phyloP scores from a whole-genome alignment of 2,329 filamentous ascomycete species.

The Monosporascus sp. region DNA sequence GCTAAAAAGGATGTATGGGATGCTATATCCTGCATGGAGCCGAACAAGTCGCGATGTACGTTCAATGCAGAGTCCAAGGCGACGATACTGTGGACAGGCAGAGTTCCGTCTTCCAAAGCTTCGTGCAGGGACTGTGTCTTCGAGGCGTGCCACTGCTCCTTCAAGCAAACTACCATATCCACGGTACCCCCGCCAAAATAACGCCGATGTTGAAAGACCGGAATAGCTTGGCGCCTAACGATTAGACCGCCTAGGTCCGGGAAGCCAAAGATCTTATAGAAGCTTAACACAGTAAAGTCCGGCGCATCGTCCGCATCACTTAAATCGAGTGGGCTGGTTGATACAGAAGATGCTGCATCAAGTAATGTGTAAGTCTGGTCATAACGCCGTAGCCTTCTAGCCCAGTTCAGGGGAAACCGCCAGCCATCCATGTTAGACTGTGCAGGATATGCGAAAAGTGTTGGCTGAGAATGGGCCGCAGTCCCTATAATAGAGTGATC shows the following conservation, averaged over 20 bases:
- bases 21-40: slow-evolving; percentile 64
- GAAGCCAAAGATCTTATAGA: slow-evolving; percentile 98
- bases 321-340: slow-evolving; percentile 73
- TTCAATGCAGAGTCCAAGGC: slow-evolving; percentile 72
- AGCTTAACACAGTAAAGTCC: slow-evolving; percentile 82
- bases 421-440: slow-evolving; percentile 92
- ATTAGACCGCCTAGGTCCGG: slow-evolving; percentile 85
- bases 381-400: slow-evolving; percentile 38
- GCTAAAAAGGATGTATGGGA: slow-evolving; percentile 66
- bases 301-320: slow-evolving; percentile 56
- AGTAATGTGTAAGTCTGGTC: slow-evolving; percentile 60
- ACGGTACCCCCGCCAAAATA: slow-evolving; percentile 97
- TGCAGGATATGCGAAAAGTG: slow-evolving; percentile 74
- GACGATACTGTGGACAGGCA: slow-evolving; percentile 86
- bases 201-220: slow-evolving; percentile 59
- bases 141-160: slow-evolving; percentile 75
- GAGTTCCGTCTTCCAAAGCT: slow-evolving; percentile 81
- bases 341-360: slow-evolving; percentile 77
- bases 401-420: slow-evolving; percentile 70
- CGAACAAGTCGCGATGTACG: slow-evolving; percentile 65
- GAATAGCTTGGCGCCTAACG: slow-evolving; percentile 65
- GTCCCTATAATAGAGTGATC: slow-evolving; percentile 24
- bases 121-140: slow-evolving; percentile 73
- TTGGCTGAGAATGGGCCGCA: slow-evolving; percentile 19
- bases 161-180: slow-evolving; percentile 76